These are phyloP conservation scores for Lepidium africanum DNA, from an alignment of 345 rosid genomes.

Conservation along the genomic window DNA sequence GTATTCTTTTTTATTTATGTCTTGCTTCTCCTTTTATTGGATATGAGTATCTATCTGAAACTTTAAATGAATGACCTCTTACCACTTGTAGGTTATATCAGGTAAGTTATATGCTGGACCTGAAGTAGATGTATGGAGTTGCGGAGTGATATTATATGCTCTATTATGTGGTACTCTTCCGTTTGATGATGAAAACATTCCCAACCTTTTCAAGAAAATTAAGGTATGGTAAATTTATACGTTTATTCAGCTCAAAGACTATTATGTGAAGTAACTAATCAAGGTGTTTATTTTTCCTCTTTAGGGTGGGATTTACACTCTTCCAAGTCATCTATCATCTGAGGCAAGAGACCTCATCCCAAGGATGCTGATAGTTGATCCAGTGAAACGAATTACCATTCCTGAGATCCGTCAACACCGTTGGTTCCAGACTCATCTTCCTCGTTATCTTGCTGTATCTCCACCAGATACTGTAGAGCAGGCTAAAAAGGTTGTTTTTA, in stretches of 20 bases:
- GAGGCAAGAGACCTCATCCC: conserved; percentile 92
- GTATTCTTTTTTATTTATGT: background rate
- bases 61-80: background rate
- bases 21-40: background rate
- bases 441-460: conserved; percentile 82
- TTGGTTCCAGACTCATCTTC: conserved; percentile 91
- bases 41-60: background rate
- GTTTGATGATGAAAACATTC: conserved; percentile 91
- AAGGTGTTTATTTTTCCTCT: background rate
- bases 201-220: conserved; percentile 85
- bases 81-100: conserved; percentile 57
- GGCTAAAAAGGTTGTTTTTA: conserved; percentile 56
- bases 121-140: conserved; percentile 99
- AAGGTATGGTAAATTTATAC: conserved; percentile 40
- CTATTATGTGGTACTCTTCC: conserved; percentile 92
- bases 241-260: background rate
- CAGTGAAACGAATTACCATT: conserved; percentile 78
- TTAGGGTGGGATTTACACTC: conserved; percentile 86
- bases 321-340: conserved; percentile 87
- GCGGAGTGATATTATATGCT: conserved; percentile 91
- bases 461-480: conserved; percentile 76
- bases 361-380: conserved; percentile 91
- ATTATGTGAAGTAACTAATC: background rate
- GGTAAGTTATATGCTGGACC: conserved; percentile 91
- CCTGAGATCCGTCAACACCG: conserved; percentile 85